phyloP scores from a whole-genome alignment of 306 rosid genomes.

The peach (Prunus persica) region DNA sequence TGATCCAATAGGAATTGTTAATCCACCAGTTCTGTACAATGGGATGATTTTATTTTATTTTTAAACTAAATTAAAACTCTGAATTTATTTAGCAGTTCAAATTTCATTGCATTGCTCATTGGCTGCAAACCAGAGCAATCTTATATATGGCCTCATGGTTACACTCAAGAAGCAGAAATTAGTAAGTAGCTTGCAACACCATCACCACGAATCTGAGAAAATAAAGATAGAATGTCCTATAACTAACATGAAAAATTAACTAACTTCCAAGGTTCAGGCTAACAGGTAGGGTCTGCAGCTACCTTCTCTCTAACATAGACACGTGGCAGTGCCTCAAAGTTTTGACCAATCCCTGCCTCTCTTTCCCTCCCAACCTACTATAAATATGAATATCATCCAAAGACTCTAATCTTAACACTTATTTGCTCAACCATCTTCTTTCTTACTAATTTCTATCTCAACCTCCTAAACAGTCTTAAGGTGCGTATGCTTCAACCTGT shows the following conservation, averaged over 20 bases:
- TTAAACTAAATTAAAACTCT: too few relatives aligned
- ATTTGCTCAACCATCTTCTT: neutral
- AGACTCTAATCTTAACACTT: constrained; percentile 1
- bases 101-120: too few relatives aligned
- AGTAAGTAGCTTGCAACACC: too few relatives aligned
- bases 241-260: neutral
- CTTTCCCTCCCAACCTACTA: neutral
- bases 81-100: too few relatives aligned
- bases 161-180: too few relatives aligned
- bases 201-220: neutral
- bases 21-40: neutral
- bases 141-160: too few relatives aligned
- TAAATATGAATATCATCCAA: neutral
- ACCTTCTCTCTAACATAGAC: constrained; percentile 28
- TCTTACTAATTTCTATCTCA: neutral
- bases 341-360: constrained; percentile 24
- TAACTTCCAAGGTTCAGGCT: constrained; percentile 19
- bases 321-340: constrained; percentile 12
- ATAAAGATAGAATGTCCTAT: neutral
- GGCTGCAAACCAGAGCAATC: too few relatives aligned
- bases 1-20: neutral
- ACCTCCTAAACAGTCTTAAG: neutral
- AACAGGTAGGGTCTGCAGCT: constrained; percentile 39
- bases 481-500: neutral
- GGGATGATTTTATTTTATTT: too few relatives aligned